Conservation (phyloP, 495 filamentous ascomycete genomes). For the Tuber umbilicatum region DNA sequence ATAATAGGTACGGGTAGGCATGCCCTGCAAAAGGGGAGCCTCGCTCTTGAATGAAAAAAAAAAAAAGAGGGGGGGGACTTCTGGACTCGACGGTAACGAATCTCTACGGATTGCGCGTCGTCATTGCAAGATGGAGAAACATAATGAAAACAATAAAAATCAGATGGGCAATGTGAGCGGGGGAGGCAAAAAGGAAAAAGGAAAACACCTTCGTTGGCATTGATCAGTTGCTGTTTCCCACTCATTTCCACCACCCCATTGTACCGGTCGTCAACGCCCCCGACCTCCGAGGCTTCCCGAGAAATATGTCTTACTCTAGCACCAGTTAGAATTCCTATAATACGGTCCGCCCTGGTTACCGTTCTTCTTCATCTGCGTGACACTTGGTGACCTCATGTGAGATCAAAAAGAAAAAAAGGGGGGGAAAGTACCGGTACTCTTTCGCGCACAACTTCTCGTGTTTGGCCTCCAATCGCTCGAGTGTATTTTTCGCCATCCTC, state of each 20-base stretch:
- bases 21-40: background rate
- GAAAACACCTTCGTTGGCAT: background rate
- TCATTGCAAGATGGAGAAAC: background rate
- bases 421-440: background rate
- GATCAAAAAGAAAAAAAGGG: background rate
- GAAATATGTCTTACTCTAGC: background rate
- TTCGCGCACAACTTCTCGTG: background rate
- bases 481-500: background rate
- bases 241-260: background rate
- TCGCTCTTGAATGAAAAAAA: slow-evolving; percentile 6
- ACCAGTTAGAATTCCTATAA: background rate
- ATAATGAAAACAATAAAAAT: background rate
- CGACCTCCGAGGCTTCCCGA: background rate
- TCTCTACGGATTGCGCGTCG: background rate
- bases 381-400: background rate
- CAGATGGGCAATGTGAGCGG: background rate
- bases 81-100: background rate
- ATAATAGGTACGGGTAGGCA: background rate
- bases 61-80: background rate
- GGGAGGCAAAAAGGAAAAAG: background rate
- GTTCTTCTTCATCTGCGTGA: background rate
- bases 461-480: background rate
- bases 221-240: background rate
- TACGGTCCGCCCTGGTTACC: background rate
- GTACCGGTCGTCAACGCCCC: background rate